phyloP scores from a whole-genome alignment of 495 filamentous ascomycete species.

The Antarctomyces pellizariae region DNA sequence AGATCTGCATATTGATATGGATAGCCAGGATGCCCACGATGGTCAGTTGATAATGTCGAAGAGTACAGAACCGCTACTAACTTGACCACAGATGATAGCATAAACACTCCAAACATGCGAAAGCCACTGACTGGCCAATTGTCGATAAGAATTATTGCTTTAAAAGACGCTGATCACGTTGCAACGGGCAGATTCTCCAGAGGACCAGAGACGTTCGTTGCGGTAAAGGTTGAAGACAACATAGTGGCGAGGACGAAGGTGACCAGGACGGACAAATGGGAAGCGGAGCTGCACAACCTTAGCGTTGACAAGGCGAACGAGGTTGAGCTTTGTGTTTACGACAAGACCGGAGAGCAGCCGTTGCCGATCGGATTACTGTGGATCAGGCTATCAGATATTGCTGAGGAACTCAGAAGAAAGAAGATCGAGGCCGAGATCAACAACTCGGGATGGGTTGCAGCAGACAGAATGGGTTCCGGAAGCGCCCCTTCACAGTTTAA shows the following conservation, averaged over 20 bases:
- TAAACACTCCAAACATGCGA: slow-evolving; percentile 81
- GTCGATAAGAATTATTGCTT: slow-evolving; percentile 60
- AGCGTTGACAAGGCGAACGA: slow-evolving; percentile 97
- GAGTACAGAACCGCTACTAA: slow-evolving; percentile 5
- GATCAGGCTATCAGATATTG: slow-evolving; percentile 92
- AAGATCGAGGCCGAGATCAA: slow-evolving; percentile 90
- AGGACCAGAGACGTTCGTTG: slow-evolving; percentile 82
- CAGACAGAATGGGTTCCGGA: slow-evolving; percentile 63
- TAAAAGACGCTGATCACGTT: slow-evolving; percentile 89
- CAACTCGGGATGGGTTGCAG: slow-evolving; percentile 83
- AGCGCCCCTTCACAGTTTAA: slow-evolving; percentile 26
- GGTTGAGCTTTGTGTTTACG: slow-evolving; percentile 91
- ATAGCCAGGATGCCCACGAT: slow-evolving; percentile 57
- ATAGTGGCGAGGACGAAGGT: slow-evolving; percentile 74
- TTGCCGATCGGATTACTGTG: slow-evolving; percentile 88
- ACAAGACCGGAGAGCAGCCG: slow-evolving; percentile 70
- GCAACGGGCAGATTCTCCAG: slow-evolving; percentile 66
- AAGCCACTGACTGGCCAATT: slow-evolving; percentile 84
- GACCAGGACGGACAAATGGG: slow-evolving; percentile 72
- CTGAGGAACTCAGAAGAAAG: slow-evolving; percentile 90
- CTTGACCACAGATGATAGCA: slow-evolving; percentile 56
- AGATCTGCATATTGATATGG: slow-evolving; percentile 90
- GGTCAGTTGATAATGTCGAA: slow-evolving; percentile 27
- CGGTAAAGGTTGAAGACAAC: slow-evolving; percentile 88
- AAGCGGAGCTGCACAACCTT: slow-evolving; percentile 70